These are phyloP conservation scores for Myxozyma melibiosi DNA, from an alignment of 805 yeast species.

Conservation along the genomic window DNA sequence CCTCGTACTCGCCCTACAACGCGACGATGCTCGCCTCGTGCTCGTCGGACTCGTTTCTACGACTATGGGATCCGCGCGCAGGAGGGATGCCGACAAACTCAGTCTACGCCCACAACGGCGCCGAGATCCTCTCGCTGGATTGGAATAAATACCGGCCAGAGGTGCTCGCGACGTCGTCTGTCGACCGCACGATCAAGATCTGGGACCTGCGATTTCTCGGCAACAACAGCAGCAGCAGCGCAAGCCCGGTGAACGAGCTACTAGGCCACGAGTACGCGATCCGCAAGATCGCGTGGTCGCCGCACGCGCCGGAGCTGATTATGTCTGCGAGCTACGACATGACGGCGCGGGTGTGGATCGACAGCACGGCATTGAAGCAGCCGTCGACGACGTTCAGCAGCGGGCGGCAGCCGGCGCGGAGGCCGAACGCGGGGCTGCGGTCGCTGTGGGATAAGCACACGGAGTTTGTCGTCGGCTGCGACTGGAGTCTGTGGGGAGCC, in stretches of 20 bases:
- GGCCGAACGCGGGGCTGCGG: constrained; percentile 54
- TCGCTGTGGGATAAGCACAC: constrained; percentile 68
- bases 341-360: constrained; percentile 87
- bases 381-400: too few relatives aligned
- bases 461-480: constrained; percentile 91
- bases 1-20: constrained; percentile 62
- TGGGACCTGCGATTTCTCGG: constrained; percentile 80
- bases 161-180: constrained; percentile 86
- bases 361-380: constrained; percentile 63
- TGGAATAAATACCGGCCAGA: constrained; percentile 87
- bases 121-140: constrained; percentile 79
- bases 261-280: constrained; percentile 90
- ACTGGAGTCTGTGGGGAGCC: constrained; percentile 95
- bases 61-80: constrained; percentile 79
- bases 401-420: too few relatives aligned
- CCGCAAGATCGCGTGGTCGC: constrained; percentile 82
- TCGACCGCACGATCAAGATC: constrained; percentile 76
- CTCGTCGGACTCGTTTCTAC: constrained; percentile 71
- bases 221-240: constrained; percentile 39
- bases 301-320: constrained; percentile 72
- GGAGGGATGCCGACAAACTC: constrained; percentile 61
- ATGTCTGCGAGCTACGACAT: constrained; percentile 86
- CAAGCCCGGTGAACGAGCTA: constrained; percentile 70
- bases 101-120: constrained; percentile 73
- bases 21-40: constrained; percentile 69